Evolutionary conservation across 805 yeast genomes (phyloP), one percentile per base, ranked within the genome.

Genomic region (Millerozyma acaciae): DNA sequence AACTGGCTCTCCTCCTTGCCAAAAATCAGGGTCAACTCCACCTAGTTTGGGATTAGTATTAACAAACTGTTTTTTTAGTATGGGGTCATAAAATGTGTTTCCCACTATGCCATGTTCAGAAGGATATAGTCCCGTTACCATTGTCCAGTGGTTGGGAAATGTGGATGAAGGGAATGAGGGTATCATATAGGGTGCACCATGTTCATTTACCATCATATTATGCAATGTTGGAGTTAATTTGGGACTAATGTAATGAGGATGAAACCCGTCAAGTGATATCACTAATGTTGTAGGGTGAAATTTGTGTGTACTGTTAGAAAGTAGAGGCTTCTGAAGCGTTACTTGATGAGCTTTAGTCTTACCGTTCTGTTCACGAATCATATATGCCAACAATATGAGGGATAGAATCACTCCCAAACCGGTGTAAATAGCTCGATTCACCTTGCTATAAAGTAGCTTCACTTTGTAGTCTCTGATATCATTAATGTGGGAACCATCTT

Each of bases 101-200:
- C 93, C 88, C 2, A 89, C 83, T 18, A 90, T 83, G 1, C 96
- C 96, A 57, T 89, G 96, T 35, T 79, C 75, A 3, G 79, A 69
- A 1, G 97, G 96, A 38, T 79, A 75, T 26, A 84, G 60, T 0
- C 97, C 97, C 0, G 97, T 90, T 1, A 83, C 81, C 43, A 89
- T 54, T 0, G 95, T 78, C 90, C 95, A 90, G 56, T 88, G 95
- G 53, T 90, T 89, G 1, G 96, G 93, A 47, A 86, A 85, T 1
- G 96, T 84, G 16, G 86, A 83, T 1, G 95, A 76, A 4, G 97
- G 97, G 53, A 88, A 87, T 2, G 87, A 73, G 1, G 97, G 95
- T 6, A 62, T 60, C 90, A 90, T 85, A 50, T 75, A 87, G 1
- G 97, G 96, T 4, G 87, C 77, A 10, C 80, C 82, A 32, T 65